phyloP scores from a whole-genome alignment of 768 basidiomycete species.

The Roridomyces roridus region DNA sequence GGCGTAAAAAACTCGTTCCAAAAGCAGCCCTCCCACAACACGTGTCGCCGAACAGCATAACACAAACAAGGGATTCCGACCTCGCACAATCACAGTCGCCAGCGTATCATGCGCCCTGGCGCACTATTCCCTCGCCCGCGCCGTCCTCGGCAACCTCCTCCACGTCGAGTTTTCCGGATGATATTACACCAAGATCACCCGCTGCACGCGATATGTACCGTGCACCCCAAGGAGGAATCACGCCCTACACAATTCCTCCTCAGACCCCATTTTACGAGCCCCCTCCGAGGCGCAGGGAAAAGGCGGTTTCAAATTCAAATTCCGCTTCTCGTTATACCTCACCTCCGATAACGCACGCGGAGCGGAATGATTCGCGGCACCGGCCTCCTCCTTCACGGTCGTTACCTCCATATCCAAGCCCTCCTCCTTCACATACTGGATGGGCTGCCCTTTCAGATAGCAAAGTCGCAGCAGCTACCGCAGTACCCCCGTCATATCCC shows the following conservation, averaged over 20 bases:
- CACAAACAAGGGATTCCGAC: not conserved
- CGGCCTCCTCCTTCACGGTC: conserved; percentile 6
- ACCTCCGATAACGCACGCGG: not conserved
- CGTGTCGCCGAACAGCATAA: not conserved
- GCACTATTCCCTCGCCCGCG: not conserved
- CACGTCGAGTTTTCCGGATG: not conserved
- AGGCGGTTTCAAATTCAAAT: not conserved
- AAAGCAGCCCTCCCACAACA: not conserved
- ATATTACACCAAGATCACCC: not conserved
- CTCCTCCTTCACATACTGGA: conserved; percentile 9
- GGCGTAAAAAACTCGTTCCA: conserved; percentile 16
- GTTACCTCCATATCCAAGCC: conserved; percentile 19
- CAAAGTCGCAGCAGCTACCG: conserved; percentile 14
- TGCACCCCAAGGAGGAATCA: not conserved
- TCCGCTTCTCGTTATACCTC: conserved; percentile 4
- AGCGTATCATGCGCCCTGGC: not conserved
- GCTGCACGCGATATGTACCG: conserved; percentile 2
- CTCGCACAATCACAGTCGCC: not conserved
- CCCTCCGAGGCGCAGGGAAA: conserved; percentile 4
- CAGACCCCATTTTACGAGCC: conserved; percentile 3
- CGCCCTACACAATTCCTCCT: conserved; percentile 1
- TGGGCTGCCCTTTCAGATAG: conserved; percentile 22
- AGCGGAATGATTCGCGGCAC: conserved; percentile 1
- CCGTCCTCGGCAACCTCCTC: not conserved
- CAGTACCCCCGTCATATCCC: conserved; percentile 16